Base-by-base conservation (phyloP, 139 green algal genomes). In the Tetradesmus obliquus region DNA sequence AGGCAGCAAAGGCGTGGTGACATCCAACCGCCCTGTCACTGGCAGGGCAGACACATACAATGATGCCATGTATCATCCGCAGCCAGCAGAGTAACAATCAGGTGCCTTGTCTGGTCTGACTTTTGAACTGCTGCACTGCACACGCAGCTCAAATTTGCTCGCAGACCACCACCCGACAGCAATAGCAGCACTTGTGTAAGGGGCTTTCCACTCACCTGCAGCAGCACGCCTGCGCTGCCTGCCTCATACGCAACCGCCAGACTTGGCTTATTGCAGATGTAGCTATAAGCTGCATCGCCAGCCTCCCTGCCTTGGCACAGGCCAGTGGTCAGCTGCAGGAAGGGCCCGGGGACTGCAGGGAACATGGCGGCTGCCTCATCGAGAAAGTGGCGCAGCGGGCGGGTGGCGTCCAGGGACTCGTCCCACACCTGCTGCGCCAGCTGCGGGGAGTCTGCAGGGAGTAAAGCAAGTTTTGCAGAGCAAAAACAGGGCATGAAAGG, bases 271-370 rank as follows among this genome's bases (percentile, higher is more conserved):
- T 55, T 79, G 32, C 91, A 91, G 55, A 97, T 91, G 90, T 95
- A 97, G 58, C 71, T 86, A 69, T 95, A 95, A 19, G 94, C 94
- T 5, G 88, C 83, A 8, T 79, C 74, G 15, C 90, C 92, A 15
- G 94, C 91, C 0, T 85, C 93, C 55, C 57, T 62, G 2, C 90
- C 88, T 55, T 72, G 51, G 3, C 81, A 51, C 5, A 94, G 87
- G 54, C 90, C 89, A 5, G 90, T 82, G 24, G 96, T 88, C 92
- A 97, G 89, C 88, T 90, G 88, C 92, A 97, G 84, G 51, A 96
- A 88, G 13, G 90, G 94, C 12, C 82, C 53, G 1, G 91, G 92
- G 32, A 95, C 79, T 6, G 95, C 95, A 10, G 95, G 95, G 85
- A 95, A 97, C 45, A 97, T 89, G 8, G 45, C 79, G n/a, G 87